Evolutionary conservation across 2,329 filamentous ascomycete species (phyloP).

Genomic region (Pseudocercospora crystallina): DNA sequence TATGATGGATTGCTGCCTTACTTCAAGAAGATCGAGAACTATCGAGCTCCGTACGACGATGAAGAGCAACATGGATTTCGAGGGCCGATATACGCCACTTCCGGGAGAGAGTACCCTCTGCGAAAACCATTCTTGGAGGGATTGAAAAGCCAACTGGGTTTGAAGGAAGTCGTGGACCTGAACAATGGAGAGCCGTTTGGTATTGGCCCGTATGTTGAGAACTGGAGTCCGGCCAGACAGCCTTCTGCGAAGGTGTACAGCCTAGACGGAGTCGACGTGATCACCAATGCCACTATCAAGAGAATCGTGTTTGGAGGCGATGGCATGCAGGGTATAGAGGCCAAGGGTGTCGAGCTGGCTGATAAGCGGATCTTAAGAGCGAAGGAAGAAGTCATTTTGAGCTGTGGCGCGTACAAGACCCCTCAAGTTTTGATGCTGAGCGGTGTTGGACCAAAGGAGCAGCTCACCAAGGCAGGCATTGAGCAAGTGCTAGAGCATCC

Average conservation of each 20-base stretch:
- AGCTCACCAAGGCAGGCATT: slow-evolving; percentile 56
- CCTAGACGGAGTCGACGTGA: slow-evolving; percentile 43
- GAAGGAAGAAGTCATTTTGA: slow-evolving; percentile 43
- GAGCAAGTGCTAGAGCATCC: slow-evolving; percentile 57
- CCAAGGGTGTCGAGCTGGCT: slow-evolving; percentile 45
- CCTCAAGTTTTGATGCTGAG: slow-evolving; percentile 57
- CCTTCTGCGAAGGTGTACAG: slow-evolving; percentile 2
- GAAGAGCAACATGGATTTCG: slow-evolving; percentile 5
- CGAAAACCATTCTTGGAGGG: slow-evolving; percentile 4
- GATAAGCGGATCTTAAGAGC: slow-evolving; percentile 21
- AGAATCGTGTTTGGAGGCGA: slow-evolving; percentile 50
- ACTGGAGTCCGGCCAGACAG: slow-evolving; percentile 1
- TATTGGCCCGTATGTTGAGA: slow-evolving; percentile 3
- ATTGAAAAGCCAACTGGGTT: neutral
- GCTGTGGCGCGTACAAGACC: slow-evolving; percentile 41
- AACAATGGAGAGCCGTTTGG: slow-evolving; percentile 3
- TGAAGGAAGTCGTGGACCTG: neutral
- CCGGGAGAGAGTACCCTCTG: slow-evolving; percentile 2
- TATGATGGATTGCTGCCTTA: slow-evolving; percentile 29
- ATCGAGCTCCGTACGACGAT: neutral
- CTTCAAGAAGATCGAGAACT: slow-evolving; percentile 16
- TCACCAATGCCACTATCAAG: slow-evolving; percentile 51
- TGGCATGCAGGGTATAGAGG: slow-evolving; percentile 27
- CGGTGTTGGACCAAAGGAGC: slow-evolving; percentile 56
- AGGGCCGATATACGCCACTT: slow-evolving; percentile 1